Base-by-base conservation (phyloP, 1,139 yeast species). In the Yamadazyma friedrichii region DNA sequence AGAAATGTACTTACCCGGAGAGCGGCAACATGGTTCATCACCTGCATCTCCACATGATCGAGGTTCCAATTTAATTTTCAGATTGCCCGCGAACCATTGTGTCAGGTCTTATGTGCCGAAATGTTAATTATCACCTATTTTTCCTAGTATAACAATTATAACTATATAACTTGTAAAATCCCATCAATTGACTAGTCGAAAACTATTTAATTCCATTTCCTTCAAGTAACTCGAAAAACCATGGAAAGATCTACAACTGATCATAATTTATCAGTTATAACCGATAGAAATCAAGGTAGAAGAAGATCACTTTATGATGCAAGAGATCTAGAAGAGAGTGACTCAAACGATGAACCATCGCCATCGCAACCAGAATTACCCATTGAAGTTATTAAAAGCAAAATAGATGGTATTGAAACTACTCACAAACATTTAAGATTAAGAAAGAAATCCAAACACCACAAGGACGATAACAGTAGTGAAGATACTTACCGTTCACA, bases 181-280 rank as follows among this genome's bases (percentile, higher is more conserved):
- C 5, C 24, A 20, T 20, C 24, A 20, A 20, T 20, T 20, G 8
- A 20, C 8, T 20, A 20, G 8, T 5, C 24, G 24, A 20, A 20
- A 20, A 20, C 8, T 20, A 20, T 20, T 8, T 20, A 8, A 32
- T 20, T 34, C 8, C 8, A 20, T 20, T 20, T 8, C 5, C 8
- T 20, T 5, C 24, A 5, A 5, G 8, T 20, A 20, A 20, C 24
- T 6, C 8, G 5, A 20, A 20, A 20, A 20, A 35, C 6, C 11
- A 49, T 51, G 52, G 20, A 44, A 30, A 35, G 51, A 28, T 30
- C 43, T 3, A 6, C 37, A 15, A 58, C 64, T 4, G 56, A 50
- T 34, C 54, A 55, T 22, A 55, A 59, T 22, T 47, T 62, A 12
- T 42, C 55, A n/a, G 41, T 46, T 2, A 54, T 62, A 9, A 47